Evolutionary conservation across 768 basidiomycete genomes (phyloP).

Genomic region (Cyclocybe aegerita): DNA sequence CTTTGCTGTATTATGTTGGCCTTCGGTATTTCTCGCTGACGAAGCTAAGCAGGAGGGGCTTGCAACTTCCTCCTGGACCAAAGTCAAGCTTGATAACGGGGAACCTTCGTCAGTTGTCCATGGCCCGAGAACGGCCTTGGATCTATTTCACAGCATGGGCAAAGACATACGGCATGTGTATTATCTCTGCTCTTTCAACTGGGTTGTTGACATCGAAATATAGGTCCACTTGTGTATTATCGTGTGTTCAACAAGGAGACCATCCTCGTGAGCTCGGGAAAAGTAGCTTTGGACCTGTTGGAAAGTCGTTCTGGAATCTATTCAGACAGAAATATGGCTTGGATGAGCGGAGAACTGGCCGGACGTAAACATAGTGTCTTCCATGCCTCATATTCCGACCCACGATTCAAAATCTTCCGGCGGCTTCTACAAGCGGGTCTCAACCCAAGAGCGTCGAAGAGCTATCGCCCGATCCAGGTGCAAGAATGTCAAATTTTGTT

Average conservation of each 20-base stretch:
- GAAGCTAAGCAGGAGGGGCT: slow-evolving; percentile 3
- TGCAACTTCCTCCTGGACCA: slow-evolving; percentile 26
- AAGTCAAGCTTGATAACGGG: slow-evolving; percentile 18
- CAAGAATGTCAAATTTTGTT: slow-evolving; percentile 28
- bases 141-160: slow-evolving; percentile 17
- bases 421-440: slow-evolving; percentile 36
- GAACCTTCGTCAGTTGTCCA: slow-evolving; percentile 25
- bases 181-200: neutral
- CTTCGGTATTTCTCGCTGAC: slow-evolving; percentile 4
- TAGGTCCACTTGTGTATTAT: slow-evolving; percentile 42
- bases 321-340: slow-evolving; percentile 42
- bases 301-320: slow-evolving; percentile 47
- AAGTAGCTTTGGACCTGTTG: slow-evolving; percentile 43
- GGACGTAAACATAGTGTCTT: slow-evolving; percentile 30
- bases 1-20: neutral
- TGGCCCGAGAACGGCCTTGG: slow-evolving; percentile 10
- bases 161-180: slow-evolving; percentile 16
- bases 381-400: slow-evolving; percentile 25
- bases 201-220: neutral
- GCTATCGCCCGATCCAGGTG: slow-evolving; percentile 29
- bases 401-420: slow-evolving; percentile 35
- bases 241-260: slow-evolving; percentile 35
- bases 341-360: slow-evolving; percentile 31
- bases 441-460: slow-evolving; percentile 30
- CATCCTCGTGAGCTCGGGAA: slow-evolving; percentile 46